Percentiles rank a stretch among this genome's conserved stretches.
Conservation (phyloP, 345 rosid genomes). For the Eucalyptus albens region DNA sequence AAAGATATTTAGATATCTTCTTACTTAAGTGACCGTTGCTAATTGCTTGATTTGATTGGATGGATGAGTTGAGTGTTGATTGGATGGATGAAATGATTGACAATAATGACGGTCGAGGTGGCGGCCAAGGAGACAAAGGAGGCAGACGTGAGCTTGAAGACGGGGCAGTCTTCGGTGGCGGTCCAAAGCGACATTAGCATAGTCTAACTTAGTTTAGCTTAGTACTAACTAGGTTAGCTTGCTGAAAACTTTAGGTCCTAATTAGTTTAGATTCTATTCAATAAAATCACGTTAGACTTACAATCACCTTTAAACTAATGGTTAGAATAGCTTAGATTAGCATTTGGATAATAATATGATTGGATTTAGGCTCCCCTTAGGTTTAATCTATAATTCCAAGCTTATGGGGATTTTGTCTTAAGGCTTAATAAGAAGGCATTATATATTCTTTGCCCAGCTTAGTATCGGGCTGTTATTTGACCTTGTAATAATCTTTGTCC, state of each 20-base stretch:
- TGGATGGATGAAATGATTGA: neutral
- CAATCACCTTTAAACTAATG: neutral
- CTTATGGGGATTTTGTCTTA: neutral
- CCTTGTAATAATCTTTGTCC: neutral
- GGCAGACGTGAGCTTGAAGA: neutral
- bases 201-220: neutral
- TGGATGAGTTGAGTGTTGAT: neutral
- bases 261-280: neutral
- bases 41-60: neutral
- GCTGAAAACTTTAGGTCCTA: neutral
- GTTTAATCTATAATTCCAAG: neutral
- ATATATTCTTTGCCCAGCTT: neutral
- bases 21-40: neutral
- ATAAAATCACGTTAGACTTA: neutral
- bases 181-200: neutral
- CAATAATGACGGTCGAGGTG: neutral
- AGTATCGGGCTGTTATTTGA: neutral
- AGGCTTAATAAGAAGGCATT: neutral
- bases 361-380: neutral
- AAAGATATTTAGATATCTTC: neutral
- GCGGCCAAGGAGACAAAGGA: neutral
- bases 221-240: neutral
- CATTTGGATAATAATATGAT: neutral
- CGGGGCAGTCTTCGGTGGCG: neutral
- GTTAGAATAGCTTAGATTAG: too few species aligned